phyloP scores from a whole-genome alignment of 2,329 filamentous ascomycete species.

The Rutstroemia sydowiana region DNA sequence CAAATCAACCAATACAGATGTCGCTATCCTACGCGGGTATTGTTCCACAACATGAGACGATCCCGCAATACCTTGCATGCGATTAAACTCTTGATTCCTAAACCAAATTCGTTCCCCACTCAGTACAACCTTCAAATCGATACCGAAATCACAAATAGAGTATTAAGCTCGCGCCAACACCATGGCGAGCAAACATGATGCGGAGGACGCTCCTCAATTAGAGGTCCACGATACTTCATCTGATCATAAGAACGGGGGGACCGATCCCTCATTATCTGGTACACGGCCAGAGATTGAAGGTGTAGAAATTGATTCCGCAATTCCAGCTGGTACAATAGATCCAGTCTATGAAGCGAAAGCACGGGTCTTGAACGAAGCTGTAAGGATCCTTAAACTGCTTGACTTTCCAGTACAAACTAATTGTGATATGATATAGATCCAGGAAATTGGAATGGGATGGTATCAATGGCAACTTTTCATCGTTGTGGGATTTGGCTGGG shows the following conservation, averaged over 20 bases:
- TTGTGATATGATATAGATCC: constrained; percentile 48
- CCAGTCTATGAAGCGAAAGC: constrained; percentile 73
- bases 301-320: constrained; percentile 31
- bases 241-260: neutral
- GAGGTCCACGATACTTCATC: neutral
- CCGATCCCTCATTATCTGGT: neutral
- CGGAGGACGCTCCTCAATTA: neutral
- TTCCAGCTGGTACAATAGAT: constrained; percentile 47
- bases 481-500: constrained; percentile 64
- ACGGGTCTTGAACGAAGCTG: constrained; percentile 62
- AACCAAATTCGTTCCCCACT: too few species aligned
- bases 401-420: too few species aligned
- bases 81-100: too few species aligned
- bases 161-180: too few species aligned
- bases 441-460: constrained; percentile 70
- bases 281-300: neutral
- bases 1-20: too few species aligned
- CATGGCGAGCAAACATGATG: constrained; percentile 2
- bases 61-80: too few species aligned
- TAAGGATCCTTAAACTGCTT: constrained; percentile 30
- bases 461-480: constrained; percentile 67
- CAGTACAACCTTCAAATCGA: too few species aligned
- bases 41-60: too few species aligned
- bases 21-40: too few species aligned
- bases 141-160: too few species aligned